Evolutionary conservation across 106 monocot species (phyloP).

Genomic region (Phalaenopsis aphrodite): DNA sequence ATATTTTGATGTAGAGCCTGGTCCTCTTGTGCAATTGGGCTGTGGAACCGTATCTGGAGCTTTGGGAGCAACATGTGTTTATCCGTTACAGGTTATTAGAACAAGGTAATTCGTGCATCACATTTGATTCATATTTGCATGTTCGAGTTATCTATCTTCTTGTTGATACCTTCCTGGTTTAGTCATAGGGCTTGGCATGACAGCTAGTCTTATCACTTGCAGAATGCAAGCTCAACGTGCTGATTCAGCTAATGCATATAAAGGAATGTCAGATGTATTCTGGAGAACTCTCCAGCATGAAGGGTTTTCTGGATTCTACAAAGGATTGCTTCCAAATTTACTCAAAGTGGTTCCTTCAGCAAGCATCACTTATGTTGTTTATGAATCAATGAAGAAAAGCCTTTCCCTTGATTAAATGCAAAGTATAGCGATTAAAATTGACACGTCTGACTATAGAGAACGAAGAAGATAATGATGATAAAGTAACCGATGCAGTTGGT

Average conservation of each 20-base stretch:
- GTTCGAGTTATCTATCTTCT: background rate
- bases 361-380: conserved; percentile 91
- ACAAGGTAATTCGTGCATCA: conserved; percentile 50
- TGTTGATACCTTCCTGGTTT: background rate
- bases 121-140: background rate
- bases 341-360: conserved; percentile 93
- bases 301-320: conserved; percentile 82
- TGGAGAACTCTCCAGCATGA: conserved; percentile 69
- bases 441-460: conserved; percentile 46
- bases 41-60: conserved; percentile 95
- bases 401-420: conserved; percentile 56
- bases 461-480: conserved; percentile 28
- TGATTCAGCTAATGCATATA: conserved; percentile 37
- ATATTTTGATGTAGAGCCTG: conserved; percentile 55
- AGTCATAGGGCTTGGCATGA: background rate
- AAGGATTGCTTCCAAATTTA: conserved; percentile 88
- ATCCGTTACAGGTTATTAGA: conserved; percentile 93
- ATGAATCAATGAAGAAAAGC: conserved; percentile 81
- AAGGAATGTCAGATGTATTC: conserved; percentile 84
- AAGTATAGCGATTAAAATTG: conserved; percentile 16
- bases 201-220: conserved; percentile 7
- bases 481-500: background rate
- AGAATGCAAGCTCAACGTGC: conserved; percentile 85
- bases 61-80: conserved; percentile 90
- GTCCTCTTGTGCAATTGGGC: conserved; percentile 79